Evolutionary conservation across 75 land plant species (phyloP).

Genomic region (Adiantum capillusveneris): DNA sequence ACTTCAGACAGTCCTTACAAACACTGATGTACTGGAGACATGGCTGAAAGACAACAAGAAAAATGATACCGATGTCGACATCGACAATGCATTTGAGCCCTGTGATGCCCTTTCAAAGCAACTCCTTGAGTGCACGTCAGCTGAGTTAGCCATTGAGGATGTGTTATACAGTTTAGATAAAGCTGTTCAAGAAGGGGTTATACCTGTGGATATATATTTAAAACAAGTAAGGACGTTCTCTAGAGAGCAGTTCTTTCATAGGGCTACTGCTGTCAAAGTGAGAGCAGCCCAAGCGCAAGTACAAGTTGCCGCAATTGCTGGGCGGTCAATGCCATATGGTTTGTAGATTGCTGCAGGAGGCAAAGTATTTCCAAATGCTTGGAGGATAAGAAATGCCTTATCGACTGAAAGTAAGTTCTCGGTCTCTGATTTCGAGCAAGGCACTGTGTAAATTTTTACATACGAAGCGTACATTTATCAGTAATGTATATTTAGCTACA

Average conservation of each 20-base stretch:
- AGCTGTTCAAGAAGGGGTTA: slow-evolving; percentile 31
- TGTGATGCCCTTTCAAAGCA: slow-evolving; percentile 75
- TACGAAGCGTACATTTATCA: no score
- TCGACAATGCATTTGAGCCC: slow-evolving; percentile 47
- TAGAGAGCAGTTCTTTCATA: slow-evolving; percentile 44
- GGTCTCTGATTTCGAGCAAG: no score
- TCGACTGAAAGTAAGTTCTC: neutral
- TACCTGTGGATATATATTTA: slow-evolving; percentile 30
- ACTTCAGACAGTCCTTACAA: slow-evolving; percentile 25
- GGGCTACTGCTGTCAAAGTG: slow-evolving; percentile 29
- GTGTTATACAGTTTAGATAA: slow-evolving; percentile 62
- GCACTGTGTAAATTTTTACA: no score
- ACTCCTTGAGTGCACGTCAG: slow-evolving; percentile 63
- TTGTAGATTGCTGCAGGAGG: no score
- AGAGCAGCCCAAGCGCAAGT: slow-evolving; percentile 66
- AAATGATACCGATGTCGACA: slow-evolving; percentile 5
- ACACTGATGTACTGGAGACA: slow-evolving; percentile 29
- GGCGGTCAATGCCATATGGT: no score
- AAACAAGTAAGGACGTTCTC: slow-evolving; percentile 39
- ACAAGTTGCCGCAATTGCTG: slow-evolving; percentile 73
- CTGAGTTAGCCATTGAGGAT: slow-evolving; percentile 87
- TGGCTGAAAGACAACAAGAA: slow-evolving; percentile 44
- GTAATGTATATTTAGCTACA: no score
- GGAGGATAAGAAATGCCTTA: slow-evolving; percentile 14
- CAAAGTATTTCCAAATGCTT: no score